A percentile compares a stretch with the other conserved stretches of the same genome.
These are phyloP conservation scores for Irpex rosettiformis DNA, from an alignment of 1,284 basidiomycete genomes.

Conservation along the genomic window DNA sequence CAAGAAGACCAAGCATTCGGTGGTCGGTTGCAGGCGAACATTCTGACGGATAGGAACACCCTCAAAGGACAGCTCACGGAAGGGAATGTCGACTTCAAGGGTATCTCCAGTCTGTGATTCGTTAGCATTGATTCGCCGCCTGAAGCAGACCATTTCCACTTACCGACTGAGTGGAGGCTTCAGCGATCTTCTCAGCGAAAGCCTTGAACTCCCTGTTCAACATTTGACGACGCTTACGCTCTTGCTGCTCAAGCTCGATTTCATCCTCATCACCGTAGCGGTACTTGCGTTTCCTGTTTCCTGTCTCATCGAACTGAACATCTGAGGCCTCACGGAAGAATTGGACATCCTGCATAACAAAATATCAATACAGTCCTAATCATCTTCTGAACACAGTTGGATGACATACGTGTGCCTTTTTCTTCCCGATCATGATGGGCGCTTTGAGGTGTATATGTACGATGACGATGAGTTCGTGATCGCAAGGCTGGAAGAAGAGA, in stretches of 20 bases:
- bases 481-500: constrained; percentile 98
- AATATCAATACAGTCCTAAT: neutral
- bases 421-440: constrained; percentile 99
- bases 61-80: constrained; percentile 95
- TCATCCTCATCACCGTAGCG: constrained; percentile 99
- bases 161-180: constrained; percentile 76
- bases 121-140: neutral
- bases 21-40: constrained; percentile 93
- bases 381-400: neutral
- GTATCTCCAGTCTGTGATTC: constrained; percentile 69
- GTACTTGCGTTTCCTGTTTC: constrained; percentile 97
- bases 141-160: constrained; percentile 21
- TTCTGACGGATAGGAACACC: constrained; percentile 97
- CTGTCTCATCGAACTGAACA: constrained; percentile 97
- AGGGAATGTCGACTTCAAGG: constrained; percentile 93
- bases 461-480: constrained; percentile 93
- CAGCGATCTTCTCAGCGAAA: constrained; percentile 92
- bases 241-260: constrained; percentile 98
- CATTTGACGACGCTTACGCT: constrained; percentile 83
- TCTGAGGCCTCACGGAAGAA: constrained; percentile 98
- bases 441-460: constrained; percentile 93
- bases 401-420: constrained; percentile 81
- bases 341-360: constrained; percentile 77
- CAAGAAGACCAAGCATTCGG: constrained; percentile 95
- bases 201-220: constrained; percentile 95